Evolutionary conservation across 225 moss, liverwort and hornwort species (phyloP), one percentile per base, ranked within the genome.

Genomic region (Thuidium tamariscinum): DNA sequence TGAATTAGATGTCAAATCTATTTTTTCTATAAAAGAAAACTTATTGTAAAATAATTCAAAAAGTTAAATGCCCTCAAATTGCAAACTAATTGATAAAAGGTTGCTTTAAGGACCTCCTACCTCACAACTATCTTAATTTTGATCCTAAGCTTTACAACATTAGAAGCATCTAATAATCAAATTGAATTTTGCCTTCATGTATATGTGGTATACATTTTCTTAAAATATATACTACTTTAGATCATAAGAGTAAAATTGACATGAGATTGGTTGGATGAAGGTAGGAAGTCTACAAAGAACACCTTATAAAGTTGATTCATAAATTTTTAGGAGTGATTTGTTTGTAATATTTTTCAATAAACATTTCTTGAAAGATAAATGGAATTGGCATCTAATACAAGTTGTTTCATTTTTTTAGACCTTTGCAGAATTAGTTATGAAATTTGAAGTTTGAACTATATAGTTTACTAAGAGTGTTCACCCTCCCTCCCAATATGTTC

Each of bases 71-170:
- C 14, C 2, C 4, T 6, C 9, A 21, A 36, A 54, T 36, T 55
- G 6, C 7, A 74, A 74, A 13, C 51, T 0, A 21, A 1, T 0
- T 34, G 1, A 2, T 51, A 21, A 49, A 7, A 21, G 2, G 1
- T 19, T 2, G 0, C 30, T 49, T 46, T 2, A 10, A 73, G 1
- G 27, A 30, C 4, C 30, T 48, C 30, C 10, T 29, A 17, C 10
- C 3, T 44, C 0, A 11, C 72, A 72, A 18, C 4, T 30, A 19
- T 30, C 11, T 18, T 9, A 30, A 17, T 44, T 46, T 19, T 30
- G 6, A 46, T 30, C 72, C 4, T 30, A 0, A 19, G 2, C 4
- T 73, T 1, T 0, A 30, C 2, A 46, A 46, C 1, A 46, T 0
- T 16, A 46, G 3, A 29, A 1, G 18, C 18, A 18, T 30, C 7